Base-by-base conservation (phyloP, 805 yeast species). In the Lipomyces mesembrius region DNA sequence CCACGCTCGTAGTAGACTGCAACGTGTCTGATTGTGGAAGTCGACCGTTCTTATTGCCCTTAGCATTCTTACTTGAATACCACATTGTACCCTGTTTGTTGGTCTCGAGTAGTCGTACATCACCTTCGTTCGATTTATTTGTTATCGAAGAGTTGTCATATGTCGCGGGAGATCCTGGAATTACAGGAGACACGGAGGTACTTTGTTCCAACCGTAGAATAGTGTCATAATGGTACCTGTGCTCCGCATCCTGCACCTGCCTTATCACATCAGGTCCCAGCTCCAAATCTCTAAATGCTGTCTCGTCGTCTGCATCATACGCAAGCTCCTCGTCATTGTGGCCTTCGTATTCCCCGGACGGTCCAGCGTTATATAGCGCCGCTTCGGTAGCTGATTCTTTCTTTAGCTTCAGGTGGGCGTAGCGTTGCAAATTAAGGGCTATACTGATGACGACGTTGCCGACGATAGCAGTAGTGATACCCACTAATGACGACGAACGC, bases 371-470 rank as follows among this genome's bases (percentile, higher is more conserved):
- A 34, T 51, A 52, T 43, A 6, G 49, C 14, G 20, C 49, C 22
- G 49, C 49, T 20, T 34, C 35, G 5, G 6, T 32, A n/a, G 43
- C 67, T 11, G 35, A 49, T 32, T 59, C 63, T 53, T 64, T 60
- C 61, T 74, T 74, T 7, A 80, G 72, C 53, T 74, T 71, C 25
- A 72, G 67, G 57, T 80, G 82, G 7, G 83, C 82, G 65, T 78
- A 75, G 34, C 80, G 76, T 60, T 81, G 84, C 22, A 81, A 66
- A 60, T 81, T 80, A 6, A 81, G 72, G 2, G 83, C 81, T 7
- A 81, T 66, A n/a, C 75, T 73, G 39, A 81, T 77, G 14, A 79
- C 66, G 32, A 81, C 65, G 63, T 81, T 81, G 51, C 82, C 83
- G 1, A 74, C 46, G 22, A 79, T 74, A 11, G 83, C 79, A 20